These are phyloP conservation scores for Pseudophaeomoniella oleicola DNA, from an alignment of 2,329 filamentous ascomycete genomes.

Conservation along the genomic window DNA sequence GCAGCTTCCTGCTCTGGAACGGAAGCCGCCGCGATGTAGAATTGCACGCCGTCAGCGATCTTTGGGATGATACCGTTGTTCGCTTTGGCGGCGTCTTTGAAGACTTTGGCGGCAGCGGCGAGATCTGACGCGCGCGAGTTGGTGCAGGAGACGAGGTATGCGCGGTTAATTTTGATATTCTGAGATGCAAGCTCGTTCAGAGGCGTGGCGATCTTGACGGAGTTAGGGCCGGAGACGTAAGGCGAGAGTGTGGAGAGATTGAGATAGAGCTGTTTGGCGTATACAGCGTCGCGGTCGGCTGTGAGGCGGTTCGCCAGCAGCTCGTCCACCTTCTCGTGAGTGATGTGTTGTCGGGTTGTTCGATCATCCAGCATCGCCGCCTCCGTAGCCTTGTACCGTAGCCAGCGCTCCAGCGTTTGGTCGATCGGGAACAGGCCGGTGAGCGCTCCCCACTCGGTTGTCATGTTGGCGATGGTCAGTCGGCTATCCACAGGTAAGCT, in stretches of 20 bases:
- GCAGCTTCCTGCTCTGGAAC: constrained; percentile 59
- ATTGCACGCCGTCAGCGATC: constrained; percentile 60
- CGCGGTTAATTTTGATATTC: constrained; percentile 66
- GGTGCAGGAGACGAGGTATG: constrained; percentile 82
- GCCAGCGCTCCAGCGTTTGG: constrained; percentile 53
- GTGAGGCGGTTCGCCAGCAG: constrained; percentile 50
- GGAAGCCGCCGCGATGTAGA: constrained; percentile 86
- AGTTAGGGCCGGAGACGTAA: constrained; percentile 77
- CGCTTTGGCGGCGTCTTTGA: constrained; percentile 55
- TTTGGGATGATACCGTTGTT: constrained; percentile 50
- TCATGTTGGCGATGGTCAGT: constrained; percentile 38
- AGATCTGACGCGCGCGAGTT: constrained; percentile 74
- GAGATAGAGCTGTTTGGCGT: constrained; percentile 71
- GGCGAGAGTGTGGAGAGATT: constrained; percentile 73
- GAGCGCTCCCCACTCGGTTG: constrained; percentile 27
- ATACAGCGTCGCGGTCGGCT: constrained; percentile 64
- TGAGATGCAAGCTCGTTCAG: constrained; percentile 57
- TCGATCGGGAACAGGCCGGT: constrained; percentile 73
- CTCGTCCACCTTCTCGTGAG: constrained; percentile 57
- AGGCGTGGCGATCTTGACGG: constrained; percentile 74
- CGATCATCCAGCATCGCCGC: constrained; percentile 39
- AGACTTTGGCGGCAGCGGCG: constrained; percentile 67
- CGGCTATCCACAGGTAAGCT: constrained; percentile 60
- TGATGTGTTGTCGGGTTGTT: constrained; percentile 45
- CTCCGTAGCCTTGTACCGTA: constrained; percentile 60